phyloP scores from a whole-genome alignment of 768 basidiomycete genomes.

The Lepiota brunneoincarnata region DNA sequence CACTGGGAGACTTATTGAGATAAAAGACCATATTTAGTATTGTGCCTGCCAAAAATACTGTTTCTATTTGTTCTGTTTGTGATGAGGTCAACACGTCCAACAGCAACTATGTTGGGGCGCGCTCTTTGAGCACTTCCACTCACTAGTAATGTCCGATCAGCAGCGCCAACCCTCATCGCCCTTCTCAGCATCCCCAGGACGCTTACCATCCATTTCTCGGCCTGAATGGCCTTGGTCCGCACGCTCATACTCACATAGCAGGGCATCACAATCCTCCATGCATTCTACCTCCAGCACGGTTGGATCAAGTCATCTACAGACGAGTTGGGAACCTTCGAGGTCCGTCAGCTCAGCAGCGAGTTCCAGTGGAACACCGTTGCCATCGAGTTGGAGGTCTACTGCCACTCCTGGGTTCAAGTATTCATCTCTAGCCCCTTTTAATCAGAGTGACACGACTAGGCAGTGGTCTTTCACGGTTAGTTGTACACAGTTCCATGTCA shows the following conservation, averaged over 20 bases:
- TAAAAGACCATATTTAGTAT: neutral
- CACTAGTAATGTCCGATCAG: conserved; percentile 34
- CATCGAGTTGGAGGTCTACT: conserved; percentile 15
- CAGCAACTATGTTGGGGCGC: too few relatives aligned
- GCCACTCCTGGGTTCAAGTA: conserved; percentile 17
- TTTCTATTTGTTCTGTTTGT: too few relatives aligned
- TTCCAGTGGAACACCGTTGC: conserved; percentile 17
- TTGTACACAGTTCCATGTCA: conserved; percentile 2
- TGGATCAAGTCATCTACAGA: conserved; percentile 21
- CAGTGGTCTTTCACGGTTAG: conserved; percentile 67
- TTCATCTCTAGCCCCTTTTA: conserved; percentile 23
- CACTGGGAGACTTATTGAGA: conserved; percentile 77
- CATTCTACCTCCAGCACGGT: conserved; percentile 24
- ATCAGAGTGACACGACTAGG: conserved; percentile 46
- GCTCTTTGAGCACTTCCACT: neutral
- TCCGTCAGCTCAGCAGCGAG: conserved; percentile 22
- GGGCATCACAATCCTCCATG: conserved; percentile 30
- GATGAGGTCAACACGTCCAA: too few relatives aligned
- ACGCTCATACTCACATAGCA: conserved; percentile 26
- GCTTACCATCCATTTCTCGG: conserved; percentile 45
- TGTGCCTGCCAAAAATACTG: too few relatives aligned
- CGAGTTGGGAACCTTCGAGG: conserved; percentile 30
- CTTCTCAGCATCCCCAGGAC: conserved; percentile 43
- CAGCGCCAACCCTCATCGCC: conserved; percentile 34
- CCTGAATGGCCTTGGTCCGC: conserved; percentile 62